A percentile compares a stretch with the other conserved stretches of the same genome.
Evolutionary conservation across 192 early-diverging fungal species (phyloP).

Genomic region (Backusella tuberculispora): DNA sequence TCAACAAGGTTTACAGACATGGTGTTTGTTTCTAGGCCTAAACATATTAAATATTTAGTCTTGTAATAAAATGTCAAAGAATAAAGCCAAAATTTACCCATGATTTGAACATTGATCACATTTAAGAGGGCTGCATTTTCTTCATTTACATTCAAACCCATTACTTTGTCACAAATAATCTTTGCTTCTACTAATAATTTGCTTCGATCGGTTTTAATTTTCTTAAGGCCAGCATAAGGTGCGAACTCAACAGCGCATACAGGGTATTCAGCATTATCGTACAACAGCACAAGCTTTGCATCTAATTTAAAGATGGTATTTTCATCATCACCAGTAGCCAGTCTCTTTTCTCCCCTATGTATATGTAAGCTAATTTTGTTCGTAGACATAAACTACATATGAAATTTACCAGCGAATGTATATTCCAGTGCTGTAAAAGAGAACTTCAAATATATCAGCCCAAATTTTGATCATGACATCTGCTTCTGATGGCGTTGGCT

Average conservation of each 20-base stretch:
- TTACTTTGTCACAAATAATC: neutral
- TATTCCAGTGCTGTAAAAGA: neutral
- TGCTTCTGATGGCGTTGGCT: neutral
- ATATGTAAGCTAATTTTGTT: neutral
- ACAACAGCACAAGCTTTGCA: neutral
- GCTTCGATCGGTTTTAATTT: neutral
- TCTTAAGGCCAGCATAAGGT: neutral
- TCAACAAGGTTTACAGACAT: no score
- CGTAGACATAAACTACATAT: neutral
- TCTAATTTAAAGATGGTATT: neutral
- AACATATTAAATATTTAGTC: neutral
- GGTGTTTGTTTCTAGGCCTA: neutral
- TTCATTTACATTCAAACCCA: neutral
- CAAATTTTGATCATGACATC: neutral
- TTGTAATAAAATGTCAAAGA: neutral
- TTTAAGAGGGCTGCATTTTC: neutral
- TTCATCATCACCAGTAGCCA: neutral
- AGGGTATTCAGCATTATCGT: neutral
- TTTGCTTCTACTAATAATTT: neutral
- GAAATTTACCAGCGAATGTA: slow-evolving; percentile 2
- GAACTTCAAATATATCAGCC: neutral
- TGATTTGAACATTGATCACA: neutral
- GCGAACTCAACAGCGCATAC: neutral
- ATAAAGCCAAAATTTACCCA: neutral
- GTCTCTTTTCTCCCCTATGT: neutral